Percentiles rank a stretch among this genome's conserved stretches.
Conservation (phyloP, 352 stramenopile genomes). For the Elongisporangium anandrum region DNA sequence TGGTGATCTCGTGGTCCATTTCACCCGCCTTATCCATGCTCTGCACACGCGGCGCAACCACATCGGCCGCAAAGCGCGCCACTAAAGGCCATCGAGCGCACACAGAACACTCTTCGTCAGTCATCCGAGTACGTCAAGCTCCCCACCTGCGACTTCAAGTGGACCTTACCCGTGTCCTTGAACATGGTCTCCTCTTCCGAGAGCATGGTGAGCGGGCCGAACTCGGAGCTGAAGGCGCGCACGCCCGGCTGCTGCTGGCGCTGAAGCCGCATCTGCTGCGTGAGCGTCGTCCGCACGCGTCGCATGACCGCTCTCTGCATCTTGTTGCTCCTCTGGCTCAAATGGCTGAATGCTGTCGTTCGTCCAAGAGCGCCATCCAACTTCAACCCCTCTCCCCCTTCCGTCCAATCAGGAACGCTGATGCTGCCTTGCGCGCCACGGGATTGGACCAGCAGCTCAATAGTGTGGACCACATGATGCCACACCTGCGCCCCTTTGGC, state of each 20-base stretch:
- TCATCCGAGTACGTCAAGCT: neutral
- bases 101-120: neutral
- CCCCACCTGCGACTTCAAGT: neutral
- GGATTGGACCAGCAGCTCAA: neutral
- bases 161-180: slow-evolving; percentile 36
- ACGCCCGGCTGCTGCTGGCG: neutral
- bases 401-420: neutral
- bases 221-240: neutral
- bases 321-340: neutral
- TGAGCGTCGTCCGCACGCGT: neutral
- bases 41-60: slow-evolving; percentile 84
- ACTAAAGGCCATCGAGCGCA: slow-evolving; percentile 29
- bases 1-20: slow-evolving; percentile 89
- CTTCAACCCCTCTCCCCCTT: neutral
- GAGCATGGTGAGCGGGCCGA: slow-evolving; percentile 40
- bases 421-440: neutral
- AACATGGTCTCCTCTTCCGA: slow-evolving; percentile 74
- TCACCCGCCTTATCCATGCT: slow-evolving; percentile 91
- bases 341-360: neutral
- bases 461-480: neutral
- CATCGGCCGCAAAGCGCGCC: slow-evolving; percentile 79
- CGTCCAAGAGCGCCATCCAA: neutral
- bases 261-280: neutral
- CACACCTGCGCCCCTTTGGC: neutral
- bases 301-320: neutral